Evolutionary conservation across 805 yeast species (phyloP), one percentile per base, ranked within the genome.

Genomic region (Metschnikowia drakensbergensis): DNA sequence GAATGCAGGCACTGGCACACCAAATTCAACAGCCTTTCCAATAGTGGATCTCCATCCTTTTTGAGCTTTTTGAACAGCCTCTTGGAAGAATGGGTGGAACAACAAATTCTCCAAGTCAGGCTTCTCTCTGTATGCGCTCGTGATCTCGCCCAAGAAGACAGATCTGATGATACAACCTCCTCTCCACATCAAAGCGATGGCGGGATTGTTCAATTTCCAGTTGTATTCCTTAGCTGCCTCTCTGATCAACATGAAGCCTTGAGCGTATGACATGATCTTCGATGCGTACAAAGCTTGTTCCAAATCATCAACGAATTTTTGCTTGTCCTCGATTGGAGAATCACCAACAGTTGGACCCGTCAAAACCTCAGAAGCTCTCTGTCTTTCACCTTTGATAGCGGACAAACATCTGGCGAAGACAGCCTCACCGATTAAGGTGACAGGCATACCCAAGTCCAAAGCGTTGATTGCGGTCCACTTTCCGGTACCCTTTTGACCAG

Each of bases 111-210:
- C 97, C 67, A 92, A 79, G 59, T 90, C 85, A 71, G 96, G 96
- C 79, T 85, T 79, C 71, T 86, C 83, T 76, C 94, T 88, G 86
- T 85, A 92, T 60, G 99, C 99, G 69, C 88, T 72, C 60, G 99
- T 92, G 76, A 92, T 92, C 75, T 92, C 97, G 67, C 84, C 97
- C 68, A 92, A 80, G 87, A 92, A 92, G 58, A 92, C 97, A 50
- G 99, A 92, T 82, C 98, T 88, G 77, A 92, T 92, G 74, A 92
- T 92, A 82, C 99, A 92, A 64, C 99, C 99, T 79, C 99, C 99
- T 83, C 99, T 86, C 99, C 99, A 92, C 98, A 92, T 92, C 66
- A 94, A 82, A 62, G 98, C 98, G 64, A 94, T 94, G 52, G 96
- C 94, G 63, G 98, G 96, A 84, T 88, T 87, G 86, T 92, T 94